A percentile compares a stretch with the other conserved stretches of the same genome.
phyloP scores from a whole-genome alignment of 2,329 filamentous ascomycete genomes.

The Stachybotrys chartarum region DNA sequence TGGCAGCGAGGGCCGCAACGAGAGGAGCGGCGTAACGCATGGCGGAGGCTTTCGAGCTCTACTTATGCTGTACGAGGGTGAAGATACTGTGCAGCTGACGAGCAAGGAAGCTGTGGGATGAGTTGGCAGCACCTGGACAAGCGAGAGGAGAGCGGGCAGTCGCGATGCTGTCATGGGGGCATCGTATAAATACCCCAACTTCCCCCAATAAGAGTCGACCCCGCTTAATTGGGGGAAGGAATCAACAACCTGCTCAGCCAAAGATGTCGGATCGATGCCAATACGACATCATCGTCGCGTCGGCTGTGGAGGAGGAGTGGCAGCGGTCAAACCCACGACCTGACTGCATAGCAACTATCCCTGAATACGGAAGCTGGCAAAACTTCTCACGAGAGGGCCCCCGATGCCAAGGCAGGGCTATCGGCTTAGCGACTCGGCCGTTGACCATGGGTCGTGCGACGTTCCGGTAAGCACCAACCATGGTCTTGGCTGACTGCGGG shows the following conservation, averaged over 20 bases:
- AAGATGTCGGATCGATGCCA: too few species aligned
- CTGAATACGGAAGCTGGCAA: not conserved
- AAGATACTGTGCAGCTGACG: not conserved
- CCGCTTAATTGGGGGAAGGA: not conserved
- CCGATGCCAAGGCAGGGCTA: not conserved
- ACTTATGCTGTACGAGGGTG: not conserved
- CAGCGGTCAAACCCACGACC: not conserved
- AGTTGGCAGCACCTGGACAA: not conserved
- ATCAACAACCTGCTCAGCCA: not conserved
- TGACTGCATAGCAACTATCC: not conserved
- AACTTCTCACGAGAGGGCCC: not conserved
- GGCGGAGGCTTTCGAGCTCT: not conserved
- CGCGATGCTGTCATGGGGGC: not conserved
- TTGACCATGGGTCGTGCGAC: not conserved
- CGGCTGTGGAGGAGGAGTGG: too few species aligned
- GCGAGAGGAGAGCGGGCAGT: not conserved
- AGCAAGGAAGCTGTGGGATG: not conserved
- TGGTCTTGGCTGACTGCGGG: not conserved
- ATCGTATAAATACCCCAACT: not conserved
- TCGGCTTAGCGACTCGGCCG: not conserved
- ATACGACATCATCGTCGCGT: too few species aligned
- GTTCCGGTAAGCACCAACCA: not conserved
- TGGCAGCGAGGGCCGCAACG: constrained; percentile 11
- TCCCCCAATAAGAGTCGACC: not conserved
- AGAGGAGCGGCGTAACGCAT: constrained; percentile 12